Percentiles rank a stretch among this genome's conserved stretches.
phyloP scores from a whole-genome alignment of 768 basidiomycete genomes.

The Termitomyces bulborhizus region DNA sequence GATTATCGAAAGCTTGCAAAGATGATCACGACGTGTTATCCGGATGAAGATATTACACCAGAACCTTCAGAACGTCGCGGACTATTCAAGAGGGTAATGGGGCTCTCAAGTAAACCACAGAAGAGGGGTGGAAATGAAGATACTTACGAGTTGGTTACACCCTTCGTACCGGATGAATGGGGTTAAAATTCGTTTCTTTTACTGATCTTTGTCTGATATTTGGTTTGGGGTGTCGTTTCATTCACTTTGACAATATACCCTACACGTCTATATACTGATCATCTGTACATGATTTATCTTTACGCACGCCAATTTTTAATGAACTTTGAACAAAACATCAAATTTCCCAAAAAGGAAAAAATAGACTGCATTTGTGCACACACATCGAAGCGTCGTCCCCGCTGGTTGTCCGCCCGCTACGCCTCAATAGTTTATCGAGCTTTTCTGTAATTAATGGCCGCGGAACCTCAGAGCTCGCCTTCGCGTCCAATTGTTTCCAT shows the following conservation, averaged over 20 bases:
- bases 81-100: conserved; percentile 60
- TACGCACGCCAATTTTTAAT: not conserved
- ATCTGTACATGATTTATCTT: not conserved
- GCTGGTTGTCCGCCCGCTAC: not conserved
- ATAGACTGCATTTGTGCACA: not conserved
- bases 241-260: not conserved
- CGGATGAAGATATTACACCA: conserved; percentile 27
- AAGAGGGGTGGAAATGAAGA: conserved; percentile 65
- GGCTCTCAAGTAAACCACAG: conserved; percentile 33
- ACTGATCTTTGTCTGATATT: not conserved
- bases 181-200: conserved; percentile 28
- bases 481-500: conserved; percentile 24
- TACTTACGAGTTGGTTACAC: conserved; percentile 76
- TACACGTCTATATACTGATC: not conserved
- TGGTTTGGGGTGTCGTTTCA: not conserved
- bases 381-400: not conserved
- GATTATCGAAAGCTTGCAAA: conserved; percentile 65
- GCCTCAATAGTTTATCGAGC: not conserved
- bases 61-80: conserved; percentile 33
- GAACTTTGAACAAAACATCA: not conserved
- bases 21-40: conserved; percentile 64
- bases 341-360: not conserved
- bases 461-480: conserved; percentile 14
- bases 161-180: conserved; percentile 74
- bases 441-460: conserved; percentile 6